Conservation (phyloP, 192 early-diverging fungal species). For the Podila minutissima region DNA sequence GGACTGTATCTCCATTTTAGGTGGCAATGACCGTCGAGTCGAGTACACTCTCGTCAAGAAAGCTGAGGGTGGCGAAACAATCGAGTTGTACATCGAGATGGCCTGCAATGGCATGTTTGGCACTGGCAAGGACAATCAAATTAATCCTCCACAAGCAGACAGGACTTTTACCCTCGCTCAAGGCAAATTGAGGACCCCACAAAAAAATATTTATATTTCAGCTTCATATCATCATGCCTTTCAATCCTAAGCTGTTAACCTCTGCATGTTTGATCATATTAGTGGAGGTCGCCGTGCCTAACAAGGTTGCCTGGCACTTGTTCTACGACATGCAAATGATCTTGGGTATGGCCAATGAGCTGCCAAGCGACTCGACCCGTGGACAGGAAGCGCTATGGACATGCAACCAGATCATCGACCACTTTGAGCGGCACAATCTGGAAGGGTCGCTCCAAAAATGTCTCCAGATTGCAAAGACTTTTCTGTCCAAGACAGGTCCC, state of each 20-base stretch:
- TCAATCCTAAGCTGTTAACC: not conserved
- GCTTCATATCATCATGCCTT: too few relatives aligned
- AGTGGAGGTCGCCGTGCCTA: slow-evolving; percentile 77
- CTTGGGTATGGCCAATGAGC: slow-evolving; percentile 71
- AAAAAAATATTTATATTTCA: not conserved
- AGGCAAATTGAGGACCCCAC: slow-evolving; percentile 1
- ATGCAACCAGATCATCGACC: slow-evolving; percentile 86
- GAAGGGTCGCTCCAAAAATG: slow-evolving; percentile 27
- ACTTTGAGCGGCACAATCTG: slow-evolving; percentile 51
- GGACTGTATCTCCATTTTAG: slow-evolving; percentile 19
- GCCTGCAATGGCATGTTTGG: slow-evolving; percentile 97
- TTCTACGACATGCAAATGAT: slow-evolving; percentile 84
- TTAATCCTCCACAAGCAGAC: slow-evolving; percentile 75
- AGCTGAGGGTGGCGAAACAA: slow-evolving; percentile 61
- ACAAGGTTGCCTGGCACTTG: slow-evolving; percentile 75
- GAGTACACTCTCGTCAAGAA: slow-evolving; percentile 61
- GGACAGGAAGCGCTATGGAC: slow-evolving; percentile 82
- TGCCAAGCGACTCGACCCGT: slow-evolving; percentile 75
- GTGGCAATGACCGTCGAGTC: slow-evolving; percentile 57
- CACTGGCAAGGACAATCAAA: slow-evolving; percentile 67
- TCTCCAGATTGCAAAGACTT: slow-evolving; percentile 66
- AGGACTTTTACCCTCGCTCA: slow-evolving; percentile 66
- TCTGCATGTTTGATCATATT: slow-evolving; percentile 19
- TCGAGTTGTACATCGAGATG: slow-evolving; percentile 88
- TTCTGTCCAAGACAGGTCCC: slow-evolving; percentile 72